Base-by-base conservation (phyloP, 2,329 filamentous ascomycete genomes). In the Penicillium capsulatum region DNA sequence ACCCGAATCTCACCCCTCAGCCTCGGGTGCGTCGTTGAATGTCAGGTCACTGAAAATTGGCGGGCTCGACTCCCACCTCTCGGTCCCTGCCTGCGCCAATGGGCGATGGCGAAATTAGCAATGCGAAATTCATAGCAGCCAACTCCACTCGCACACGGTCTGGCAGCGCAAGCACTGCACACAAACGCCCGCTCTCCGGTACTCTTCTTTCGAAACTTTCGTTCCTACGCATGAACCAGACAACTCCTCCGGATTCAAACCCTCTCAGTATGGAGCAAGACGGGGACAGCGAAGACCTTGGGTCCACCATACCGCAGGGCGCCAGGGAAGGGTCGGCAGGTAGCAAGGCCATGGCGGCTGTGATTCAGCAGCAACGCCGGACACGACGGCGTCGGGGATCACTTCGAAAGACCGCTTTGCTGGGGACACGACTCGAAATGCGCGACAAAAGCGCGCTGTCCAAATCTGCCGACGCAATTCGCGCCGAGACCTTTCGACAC, bases 351-450 rank as follows among this genome's bases (percentile, higher is more conserved):
- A 64, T 76, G 65, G 65, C 66, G 17, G 67, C 62, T 26, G 71
- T 69, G 17, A 59, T 74, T 35, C 74, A 70, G 46, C 60, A 70
- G 47, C 60, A 74, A 42, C 75, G 60, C 39, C 71, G 73, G 60
- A 79, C 79, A 32, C 74, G 88, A 39, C 81, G 82, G 54, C 79
- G 90, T 44, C 86, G 85, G 60, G 89, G 88, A 3, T 95, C 90
- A 8, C 71, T 96, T 61, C 79, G 90, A 44, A 95, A 95, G 66
- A 87, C 86, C 8, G 89, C 88, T 17, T 72, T 95, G 34, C 73
- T 95, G 13, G 86, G 87, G 11, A 84, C 60, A 43, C 48, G 64
- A 14, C 47, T 66, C 24, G 59, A 66, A 38, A 54, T 55, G 22
- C 61, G 58, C 28, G 62, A 65, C 35, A 64, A 60, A 48, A 59